A percentile compares a stretch with the other conserved stretches of the same genome.
Conservation (phyloP, 164 flowering plant species). For the Santalum album region DNA sequence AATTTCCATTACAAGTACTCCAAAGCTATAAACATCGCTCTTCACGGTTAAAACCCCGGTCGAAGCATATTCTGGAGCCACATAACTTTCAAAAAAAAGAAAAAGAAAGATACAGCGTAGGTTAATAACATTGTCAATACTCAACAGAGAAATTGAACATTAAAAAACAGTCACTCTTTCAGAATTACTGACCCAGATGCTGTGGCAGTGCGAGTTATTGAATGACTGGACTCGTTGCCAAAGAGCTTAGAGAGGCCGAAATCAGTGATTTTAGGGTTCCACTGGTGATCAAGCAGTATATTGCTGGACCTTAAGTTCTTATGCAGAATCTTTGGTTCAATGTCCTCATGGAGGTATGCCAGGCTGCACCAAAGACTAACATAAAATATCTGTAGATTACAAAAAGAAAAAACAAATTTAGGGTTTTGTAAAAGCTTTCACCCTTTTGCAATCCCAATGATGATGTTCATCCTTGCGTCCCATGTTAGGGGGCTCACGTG, state of each 20-base stretch:
- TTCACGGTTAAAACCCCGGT: constrained; percentile 7
- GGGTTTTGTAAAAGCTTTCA: constrained; percentile 5
- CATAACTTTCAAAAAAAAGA: constrained; percentile 9
- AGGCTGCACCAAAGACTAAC: constrained; percentile 29
- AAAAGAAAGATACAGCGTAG: background rate
- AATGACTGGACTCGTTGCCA: constrained; percentile 11
- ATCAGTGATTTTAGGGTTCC: constrained; percentile 46
- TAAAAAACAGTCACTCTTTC: background rate
- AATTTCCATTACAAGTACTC: constrained; percentile 40
- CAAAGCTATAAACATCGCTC: constrained; percentile 42
- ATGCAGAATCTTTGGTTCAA: constrained; percentile 34
- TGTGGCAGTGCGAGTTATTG: constrained; percentile 7
- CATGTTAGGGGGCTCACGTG: constrained; percentile 36
- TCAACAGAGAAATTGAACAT: too few relatives aligned
- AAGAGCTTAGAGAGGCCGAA: constrained; percentile 26
- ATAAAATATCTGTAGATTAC: background rate
- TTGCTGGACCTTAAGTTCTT: constrained; percentile 34
- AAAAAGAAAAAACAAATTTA: background rate
- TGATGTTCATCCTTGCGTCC: constrained; percentile 36
- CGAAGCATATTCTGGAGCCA: constrained; percentile 10
- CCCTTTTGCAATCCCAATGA: constrained; percentile 46
- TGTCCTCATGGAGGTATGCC: constrained; percentile 51
- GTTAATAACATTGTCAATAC: background rate
- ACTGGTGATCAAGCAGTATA: constrained; percentile 40
- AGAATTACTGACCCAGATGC: constrained; percentile 22